A percentile compares a stretch with the other conserved stretches of the same genome.
These are phyloP conservation scores for Russula griseocarnosa DNA, from an alignment of 768 basidiomycete genomes.

Conservation along the genomic window DNA sequence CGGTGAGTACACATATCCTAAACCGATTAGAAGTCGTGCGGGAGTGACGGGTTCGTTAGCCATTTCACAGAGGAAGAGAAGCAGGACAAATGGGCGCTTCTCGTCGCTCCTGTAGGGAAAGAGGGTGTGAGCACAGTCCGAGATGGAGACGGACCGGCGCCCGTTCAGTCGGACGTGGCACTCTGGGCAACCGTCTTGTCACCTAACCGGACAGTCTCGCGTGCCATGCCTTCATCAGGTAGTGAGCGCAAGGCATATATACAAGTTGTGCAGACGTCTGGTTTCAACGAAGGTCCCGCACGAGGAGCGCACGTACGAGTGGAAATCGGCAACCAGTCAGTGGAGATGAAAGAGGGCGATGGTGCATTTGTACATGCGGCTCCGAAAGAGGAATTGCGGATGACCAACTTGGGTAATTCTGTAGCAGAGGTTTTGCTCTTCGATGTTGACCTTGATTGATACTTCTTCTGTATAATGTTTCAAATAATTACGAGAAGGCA, in stretches of 20 bases:
- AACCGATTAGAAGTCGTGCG: background rate
- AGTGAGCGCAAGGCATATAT: slow-evolving; percentile 63
- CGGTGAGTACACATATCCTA: slow-evolving; percentile 40
- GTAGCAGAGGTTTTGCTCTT: slow-evolving; percentile 77
- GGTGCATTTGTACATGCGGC: slow-evolving; percentile 68
- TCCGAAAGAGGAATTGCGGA: slow-evolving; percentile 41
- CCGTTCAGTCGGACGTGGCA: slow-evolving; percentile 63
- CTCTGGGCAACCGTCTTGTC: slow-evolving; percentile 76
- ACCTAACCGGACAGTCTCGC: slow-evolving; percentile 48
- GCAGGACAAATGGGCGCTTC: slow-evolving; percentile 45
- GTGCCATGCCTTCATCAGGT: slow-evolving; percentile 40
- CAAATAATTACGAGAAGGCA: background rate
- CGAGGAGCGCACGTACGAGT: slow-evolving; percentile 59
- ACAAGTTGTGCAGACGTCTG: slow-evolving; percentile 81
- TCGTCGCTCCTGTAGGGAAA: slow-evolving; percentile 66
- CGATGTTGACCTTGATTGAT: slow-evolving; percentile 50
- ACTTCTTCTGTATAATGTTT: slow-evolving; percentile 4
- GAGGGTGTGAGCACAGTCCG: slow-evolving; percentile 55
- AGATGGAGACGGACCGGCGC: slow-evolving; percentile 75
- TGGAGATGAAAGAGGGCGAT: slow-evolving; percentile 79
- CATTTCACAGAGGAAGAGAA: slow-evolving; percentile 55
- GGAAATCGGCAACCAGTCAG: slow-evolving; percentile 38
- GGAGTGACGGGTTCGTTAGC: slow-evolving; percentile 28
- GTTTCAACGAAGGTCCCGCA: slow-evolving; percentile 61
- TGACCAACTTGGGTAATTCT: slow-evolving; percentile 62